A percentile compares a stretch with the other conserved stretches of the same genome.
phyloP scores from a whole-genome alignment of 2,329 filamentous ascomycete genomes.

The Talaromyces sp. region DNA sequence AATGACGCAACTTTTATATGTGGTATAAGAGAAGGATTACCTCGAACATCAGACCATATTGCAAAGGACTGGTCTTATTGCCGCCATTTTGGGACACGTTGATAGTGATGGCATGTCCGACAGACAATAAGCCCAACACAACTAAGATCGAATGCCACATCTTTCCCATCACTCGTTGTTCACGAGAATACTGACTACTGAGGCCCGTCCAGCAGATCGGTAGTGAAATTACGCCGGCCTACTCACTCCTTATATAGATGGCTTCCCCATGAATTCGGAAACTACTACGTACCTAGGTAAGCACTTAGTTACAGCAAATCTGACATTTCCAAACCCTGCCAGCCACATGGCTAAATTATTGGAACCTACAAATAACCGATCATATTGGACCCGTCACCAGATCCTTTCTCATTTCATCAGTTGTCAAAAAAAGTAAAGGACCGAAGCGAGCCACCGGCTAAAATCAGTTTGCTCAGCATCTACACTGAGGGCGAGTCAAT shows the following conservation, averaged over 20 bases:
- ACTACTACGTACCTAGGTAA: too few relatives aligned
- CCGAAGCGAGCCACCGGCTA: background rate
- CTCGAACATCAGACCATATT: slow-evolving; percentile 48
- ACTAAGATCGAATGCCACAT: background rate
- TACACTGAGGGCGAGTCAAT: background rate
- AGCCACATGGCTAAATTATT: background rate
- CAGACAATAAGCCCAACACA: background rate
- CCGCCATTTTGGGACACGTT: slow-evolving; percentile 29
- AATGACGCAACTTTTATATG: too few relatives aligned
- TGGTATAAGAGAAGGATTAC: slow-evolving; percentile 22
- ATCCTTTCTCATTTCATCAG: background rate
- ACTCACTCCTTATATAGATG: background rate
- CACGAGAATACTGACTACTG: background rate
- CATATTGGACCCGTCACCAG: background rate
- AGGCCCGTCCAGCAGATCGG: background rate
- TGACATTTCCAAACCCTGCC: background rate
- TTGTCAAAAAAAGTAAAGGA: background rate
- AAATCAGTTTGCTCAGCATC: background rate
- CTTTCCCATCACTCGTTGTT: background rate
- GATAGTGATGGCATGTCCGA: background rate
- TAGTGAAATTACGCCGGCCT: background rate
- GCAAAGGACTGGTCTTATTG: slow-evolving; percentile 40
- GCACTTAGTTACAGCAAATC: background rate
- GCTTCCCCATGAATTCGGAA: background rate
- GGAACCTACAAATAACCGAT: background rate